Percentiles rank a stretch among this genome's conserved stretches.
Evolutionary conservation across 768 basidiomycete genomes (phyloP).

Genomic region (Lanmaoa rubissima): DNA sequence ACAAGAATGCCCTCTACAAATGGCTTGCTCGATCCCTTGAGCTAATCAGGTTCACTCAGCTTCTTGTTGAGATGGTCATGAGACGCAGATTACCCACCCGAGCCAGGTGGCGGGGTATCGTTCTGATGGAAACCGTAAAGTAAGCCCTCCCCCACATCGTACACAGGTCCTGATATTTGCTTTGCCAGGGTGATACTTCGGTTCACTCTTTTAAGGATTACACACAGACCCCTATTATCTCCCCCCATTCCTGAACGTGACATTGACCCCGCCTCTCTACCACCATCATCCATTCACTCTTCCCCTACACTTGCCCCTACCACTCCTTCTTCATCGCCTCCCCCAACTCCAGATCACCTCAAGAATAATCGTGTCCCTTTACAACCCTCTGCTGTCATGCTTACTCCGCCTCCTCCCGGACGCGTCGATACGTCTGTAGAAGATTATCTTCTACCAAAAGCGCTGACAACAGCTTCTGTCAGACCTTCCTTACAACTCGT

Average conservation of each 20-base stretch:
- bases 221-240: constrained; percentile 70
- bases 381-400: constrained; percentile 60
- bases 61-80: constrained; percentile 88
- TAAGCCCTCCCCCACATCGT: constrained; percentile 36
- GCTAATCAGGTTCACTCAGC: constrained; percentile 75
- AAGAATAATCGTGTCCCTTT: constrained; percentile 72
- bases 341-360: constrained; percentile 74
- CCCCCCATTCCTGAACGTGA: constrained; percentile 87
- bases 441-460: constrained; percentile 81
- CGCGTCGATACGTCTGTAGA: constrained; percentile 61
- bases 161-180: constrained; percentile 5
- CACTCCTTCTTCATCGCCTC: constrained; percentile 52
- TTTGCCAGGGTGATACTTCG: constrained; percentile 67
- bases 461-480: constrained; percentile 68
- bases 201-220: constrained; percentile 68
- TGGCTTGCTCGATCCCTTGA: constrained; percentile 76
- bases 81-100: constrained; percentile 65
- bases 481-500: constrained; percentile 69
- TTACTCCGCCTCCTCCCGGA: constrained; percentile 46
- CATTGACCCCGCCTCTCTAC: constrained; percentile 70
- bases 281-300: constrained; percentile 49
- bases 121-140: constrained; percentile 84
- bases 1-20: constrained; percentile 67
- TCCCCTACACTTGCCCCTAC: constrained; percentile 63
- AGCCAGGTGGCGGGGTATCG: constrained; percentile 71